phyloP scores from a whole-genome alignment of 441 rosid species.

The Pelargonium australe region DNA sequence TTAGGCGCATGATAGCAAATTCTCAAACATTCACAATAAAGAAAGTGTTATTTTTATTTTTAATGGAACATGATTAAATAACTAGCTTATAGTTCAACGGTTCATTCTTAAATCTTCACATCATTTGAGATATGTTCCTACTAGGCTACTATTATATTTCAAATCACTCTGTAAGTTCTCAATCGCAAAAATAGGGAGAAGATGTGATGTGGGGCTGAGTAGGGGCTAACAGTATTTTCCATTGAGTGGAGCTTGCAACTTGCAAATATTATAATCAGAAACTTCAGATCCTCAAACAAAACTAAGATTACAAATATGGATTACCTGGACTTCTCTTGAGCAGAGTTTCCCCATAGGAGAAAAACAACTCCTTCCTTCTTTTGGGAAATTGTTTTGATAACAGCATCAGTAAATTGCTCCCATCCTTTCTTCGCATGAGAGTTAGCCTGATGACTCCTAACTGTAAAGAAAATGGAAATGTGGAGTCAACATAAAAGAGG shows the following conservation, averaged over 20 bases:
- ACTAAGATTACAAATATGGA: conserved; percentile 4
- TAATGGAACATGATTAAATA: too few relatives aligned
- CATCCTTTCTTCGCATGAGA: conserved; percentile 98
- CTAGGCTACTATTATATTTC: too few relatives aligned
- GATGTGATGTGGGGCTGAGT: too few relatives aligned
- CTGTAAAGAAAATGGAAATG: conserved; percentile 32
- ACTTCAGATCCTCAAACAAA: neutral
- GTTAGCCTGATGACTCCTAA: conserved; percentile 74
- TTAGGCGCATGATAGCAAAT: neutral
- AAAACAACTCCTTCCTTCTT: conserved; percentile 86
- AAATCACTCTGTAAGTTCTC: too few relatives aligned
- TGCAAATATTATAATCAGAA: neutral
- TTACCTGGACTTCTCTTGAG: conserved; percentile 81
- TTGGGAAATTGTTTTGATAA: conserved; percentile 64
- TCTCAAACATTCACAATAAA: too few relatives aligned
- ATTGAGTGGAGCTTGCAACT: neutral
- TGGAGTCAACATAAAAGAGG: conserved; percentile 6
- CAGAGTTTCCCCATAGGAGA: conserved; percentile 93
- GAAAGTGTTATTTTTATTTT: too few relatives aligned
- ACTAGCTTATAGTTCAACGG: too few relatives aligned
- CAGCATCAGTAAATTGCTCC: conserved; percentile 93
- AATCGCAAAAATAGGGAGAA: too few relatives aligned
- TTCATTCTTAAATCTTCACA: too few relatives aligned
- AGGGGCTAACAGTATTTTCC: neutral
- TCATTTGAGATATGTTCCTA: too few relatives aligned